Conservation (phyloP, 495 filamentous ascomycete genomes). For the Penicillium subrubescens region DNA sequence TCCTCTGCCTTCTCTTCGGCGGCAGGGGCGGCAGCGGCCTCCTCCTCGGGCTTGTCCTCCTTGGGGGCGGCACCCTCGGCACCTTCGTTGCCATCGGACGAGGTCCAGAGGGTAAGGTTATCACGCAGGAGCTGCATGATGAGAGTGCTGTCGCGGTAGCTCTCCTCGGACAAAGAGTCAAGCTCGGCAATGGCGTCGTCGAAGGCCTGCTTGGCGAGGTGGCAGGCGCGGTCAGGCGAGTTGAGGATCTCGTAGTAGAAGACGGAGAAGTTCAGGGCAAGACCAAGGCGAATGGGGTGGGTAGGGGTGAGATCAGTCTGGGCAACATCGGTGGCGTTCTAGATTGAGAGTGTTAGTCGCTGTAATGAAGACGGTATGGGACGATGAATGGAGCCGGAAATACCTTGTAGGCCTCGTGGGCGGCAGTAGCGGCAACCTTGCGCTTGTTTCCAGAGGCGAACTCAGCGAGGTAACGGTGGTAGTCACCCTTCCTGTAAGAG, state of each 20-base stretch:
- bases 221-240: constrained; percentile 97
- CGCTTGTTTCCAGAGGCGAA: constrained; percentile 99
- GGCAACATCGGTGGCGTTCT: constrained; percentile 98
- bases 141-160: constrained; percentile 98
- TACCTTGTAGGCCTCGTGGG: constrained; percentile 99
- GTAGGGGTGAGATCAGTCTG: constrained; percentile 97
- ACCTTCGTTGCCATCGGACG: constrained; percentile 84
- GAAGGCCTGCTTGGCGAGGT: constrained; percentile 98
- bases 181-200: constrained; percentile 99
- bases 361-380: background rate
- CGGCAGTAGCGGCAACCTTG: constrained; percentile 92
- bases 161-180: constrained; percentile 97
- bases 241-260: constrained; percentile 99
- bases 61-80: constrained; percentile 61
- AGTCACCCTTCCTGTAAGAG: constrained; percentile 92
- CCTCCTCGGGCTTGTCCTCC: constrained; percentile 64
- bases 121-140: constrained; percentile 99
- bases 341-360: constrained; percentile 19
- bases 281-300: constrained; percentile 96
- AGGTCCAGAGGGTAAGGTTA: constrained; percentile 99
- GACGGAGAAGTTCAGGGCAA: constrained; percentile 99
- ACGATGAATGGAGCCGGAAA: constrained; percentile 1
- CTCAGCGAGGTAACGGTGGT: constrained; percentile 99
- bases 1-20: constrained; percentile 50
- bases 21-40: constrained; percentile 47